These are phyloP conservation scores for Houttuynia cordata DNA, from an alignment of 164 flowering plant genomes.

Conservation along the genomic window DNA sequence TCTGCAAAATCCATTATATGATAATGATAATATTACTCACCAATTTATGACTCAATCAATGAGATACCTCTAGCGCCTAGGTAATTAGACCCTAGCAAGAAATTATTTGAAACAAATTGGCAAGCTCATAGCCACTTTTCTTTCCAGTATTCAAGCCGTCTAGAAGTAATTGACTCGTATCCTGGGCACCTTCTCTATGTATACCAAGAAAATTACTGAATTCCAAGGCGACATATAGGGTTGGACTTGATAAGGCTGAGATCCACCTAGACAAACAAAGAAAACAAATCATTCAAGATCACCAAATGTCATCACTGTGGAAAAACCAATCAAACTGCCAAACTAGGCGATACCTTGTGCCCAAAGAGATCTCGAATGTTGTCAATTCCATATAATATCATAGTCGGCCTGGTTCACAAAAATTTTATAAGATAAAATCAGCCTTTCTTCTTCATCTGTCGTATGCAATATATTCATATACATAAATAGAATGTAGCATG, in stretches of 20 bases:
- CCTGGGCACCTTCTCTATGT: not conserved
- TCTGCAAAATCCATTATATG: too few species aligned
- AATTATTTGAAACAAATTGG: too few species aligned
- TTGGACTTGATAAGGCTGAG: constrained; percentile 24
- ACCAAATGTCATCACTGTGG: not conserved
- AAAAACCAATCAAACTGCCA: not conserved
- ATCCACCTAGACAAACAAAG: constrained; percentile 20
- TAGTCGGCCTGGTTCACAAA: constrained; percentile 64
- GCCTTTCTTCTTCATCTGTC: not conserved
- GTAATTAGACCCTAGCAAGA: too few species aligned
- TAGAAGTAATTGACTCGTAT: too few species aligned
- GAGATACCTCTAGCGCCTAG: too few species aligned
- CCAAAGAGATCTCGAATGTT: constrained; percentile 98
- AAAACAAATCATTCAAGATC: not conserved
- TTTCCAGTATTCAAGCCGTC: too few species aligned
- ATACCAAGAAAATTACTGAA: constrained; percentile 1
- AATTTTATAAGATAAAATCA: too few species aligned
- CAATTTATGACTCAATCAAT: too few species aligned
- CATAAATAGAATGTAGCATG: too few species aligned
- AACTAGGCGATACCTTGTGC: constrained; percentile 49
- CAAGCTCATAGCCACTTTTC: too few species aligned
- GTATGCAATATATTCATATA: too few species aligned
- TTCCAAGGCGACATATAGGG: constrained; percentile 25
- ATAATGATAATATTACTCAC: too few species aligned
- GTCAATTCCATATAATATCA: constrained; percentile 84